Evolutionary conservation across 768 basidiomycete genomes (phyloP).

Genomic region (Mycena haematopus): DNA sequence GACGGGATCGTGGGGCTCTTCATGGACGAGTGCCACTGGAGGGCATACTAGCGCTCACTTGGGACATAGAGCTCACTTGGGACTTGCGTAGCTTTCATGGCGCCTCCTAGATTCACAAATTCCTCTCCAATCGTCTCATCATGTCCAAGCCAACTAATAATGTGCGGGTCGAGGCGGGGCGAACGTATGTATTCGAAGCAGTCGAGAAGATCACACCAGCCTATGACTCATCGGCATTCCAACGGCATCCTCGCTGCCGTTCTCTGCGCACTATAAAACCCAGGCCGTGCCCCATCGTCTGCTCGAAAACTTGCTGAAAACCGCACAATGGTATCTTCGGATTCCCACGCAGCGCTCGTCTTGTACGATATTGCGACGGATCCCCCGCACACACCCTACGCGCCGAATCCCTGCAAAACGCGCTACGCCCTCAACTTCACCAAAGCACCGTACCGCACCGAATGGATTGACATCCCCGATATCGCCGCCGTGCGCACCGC

Average conservation of each 20-base stretch:
- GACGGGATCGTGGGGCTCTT: slow-evolving; percentile 44
- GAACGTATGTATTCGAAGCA: no score
- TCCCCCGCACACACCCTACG: slow-evolving; percentile 7
- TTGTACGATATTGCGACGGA: slow-evolving; percentile 14
- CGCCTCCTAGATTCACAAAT: slow-evolving; percentile 42
- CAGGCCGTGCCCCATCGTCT: slow-evolving; percentile 14
- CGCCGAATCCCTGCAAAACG: slow-evolving; percentile 21
- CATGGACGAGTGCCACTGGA: slow-evolving; percentile 55
- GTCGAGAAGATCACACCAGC: no score
- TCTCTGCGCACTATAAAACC: slow-evolving; percentile 9
- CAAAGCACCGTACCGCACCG: slow-evolving; percentile 39
- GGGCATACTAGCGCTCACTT: slow-evolving; percentile 61
- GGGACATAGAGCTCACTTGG: slow-evolving; percentile 71
- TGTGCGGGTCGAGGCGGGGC: slow-evolving; percentile 29
- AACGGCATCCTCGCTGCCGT: slow-evolving; percentile 1
- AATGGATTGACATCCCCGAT: slow-evolving; percentile 50
- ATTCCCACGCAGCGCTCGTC: slow-evolving; percentile 5
- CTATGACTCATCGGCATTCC: slow-evolving; percentile 14
- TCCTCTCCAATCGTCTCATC: slow-evolving; percentile 55
- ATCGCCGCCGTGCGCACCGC: slow-evolving; percentile 37
- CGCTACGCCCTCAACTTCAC: slow-evolving; percentile 26
- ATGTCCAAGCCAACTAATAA: slow-evolving; percentile 33
- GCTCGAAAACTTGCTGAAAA: no score
- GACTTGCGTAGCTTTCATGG: slow-evolving; percentile 64
- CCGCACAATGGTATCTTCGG: slow-evolving; percentile 18